phyloP scores from a whole-genome alignment of 441 rosid genomes.

The Bocquillonia castaneifolia region DNA sequence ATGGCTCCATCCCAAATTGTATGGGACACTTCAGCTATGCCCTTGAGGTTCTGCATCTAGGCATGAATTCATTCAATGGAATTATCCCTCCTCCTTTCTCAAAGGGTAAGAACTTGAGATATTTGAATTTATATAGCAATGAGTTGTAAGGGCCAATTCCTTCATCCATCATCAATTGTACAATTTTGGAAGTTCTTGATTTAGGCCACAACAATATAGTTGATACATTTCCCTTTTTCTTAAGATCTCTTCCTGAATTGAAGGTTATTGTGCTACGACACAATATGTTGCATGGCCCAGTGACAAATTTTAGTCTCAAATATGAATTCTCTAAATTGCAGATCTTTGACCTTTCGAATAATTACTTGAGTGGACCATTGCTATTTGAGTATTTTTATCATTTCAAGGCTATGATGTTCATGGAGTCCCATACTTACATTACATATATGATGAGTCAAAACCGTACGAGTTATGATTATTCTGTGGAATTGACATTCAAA shows the following conservation, averaged over 20 bases:
- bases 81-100: constrained; percentile 4
- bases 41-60: constrained; percentile 17
- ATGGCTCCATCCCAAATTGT: constrained; percentile 22
- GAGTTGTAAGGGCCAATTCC: constrained; percentile 22
- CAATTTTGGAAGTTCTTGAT: constrained; percentile 17
- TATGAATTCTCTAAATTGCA: background rate
- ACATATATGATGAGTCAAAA: background rate
- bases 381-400: constrained; percentile 1
- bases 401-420: constrained; percentile 11
- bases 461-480: background rate
- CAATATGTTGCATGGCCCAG: constrained; percentile 4
- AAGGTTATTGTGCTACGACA: constrained; percentile 16
- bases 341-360: constrained; percentile 21
- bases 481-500: background rate
- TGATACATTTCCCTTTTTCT: constrained; percentile 17
- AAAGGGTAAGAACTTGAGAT: background rate
- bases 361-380: constrained; percentile 7
- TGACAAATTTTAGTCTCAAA: background rate
- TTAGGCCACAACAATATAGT: constrained; percentile 20
- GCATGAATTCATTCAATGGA: constrained; percentile 15
- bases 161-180: constrained; percentile 17
- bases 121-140: constrained; percentile 19
- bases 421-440: background rate
- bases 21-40: background rate
- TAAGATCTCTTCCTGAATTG: background rate